phyloP scores from a whole-genome alignment of 257 asterid species.

The Schizonepeta tenuifolia region DNA sequence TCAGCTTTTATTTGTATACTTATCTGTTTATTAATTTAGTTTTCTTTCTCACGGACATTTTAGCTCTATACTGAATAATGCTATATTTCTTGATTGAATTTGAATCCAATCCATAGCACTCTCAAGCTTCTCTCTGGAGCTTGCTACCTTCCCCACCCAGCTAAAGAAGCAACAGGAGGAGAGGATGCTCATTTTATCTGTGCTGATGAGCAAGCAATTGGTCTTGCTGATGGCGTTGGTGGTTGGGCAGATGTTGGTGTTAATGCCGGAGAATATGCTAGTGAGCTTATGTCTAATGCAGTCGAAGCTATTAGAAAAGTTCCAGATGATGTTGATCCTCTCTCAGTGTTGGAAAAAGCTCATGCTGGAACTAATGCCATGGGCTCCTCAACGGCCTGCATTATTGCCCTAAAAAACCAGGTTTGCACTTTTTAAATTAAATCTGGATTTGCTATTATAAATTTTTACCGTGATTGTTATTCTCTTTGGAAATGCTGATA shows the following conservation, averaged over 20 bases:
- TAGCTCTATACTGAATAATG: constrained; percentile 17
- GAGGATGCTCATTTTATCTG: constrained; percentile 94
- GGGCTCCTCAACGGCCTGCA: constrained; percentile 96
- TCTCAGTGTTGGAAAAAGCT: constrained; percentile 75
- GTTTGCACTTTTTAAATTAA: constrained; percentile 36
- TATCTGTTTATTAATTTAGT: not conserved
- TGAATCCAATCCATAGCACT: constrained; percentile 32
- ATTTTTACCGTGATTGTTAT: not conserved
- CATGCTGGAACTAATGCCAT: constrained; percentile 57
- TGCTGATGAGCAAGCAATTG: constrained; percentile 72
- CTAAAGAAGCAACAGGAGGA: constrained; percentile 79
- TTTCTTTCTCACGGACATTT: not conserved
- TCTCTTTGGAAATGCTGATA: not conserved
- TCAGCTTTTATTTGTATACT: not conserved
- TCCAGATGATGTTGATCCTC: constrained; percentile 55
- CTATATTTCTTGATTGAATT: constrained; percentile 24
- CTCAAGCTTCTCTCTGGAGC: constrained; percentile 74
- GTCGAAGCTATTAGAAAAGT: constrained; percentile 58
- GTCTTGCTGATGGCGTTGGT: constrained; percentile 96
- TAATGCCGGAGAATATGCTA: constrained; percentile 82
- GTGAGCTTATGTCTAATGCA: constrained; percentile 79
- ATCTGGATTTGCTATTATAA: not conserved
- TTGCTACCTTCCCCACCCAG: constrained; percentile 89
- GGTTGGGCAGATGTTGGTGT: constrained; percentile 96
- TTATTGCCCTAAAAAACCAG: constrained; percentile 70